Evolutionary conservation across 1,139 yeast species (phyloP).

Genomic region (Hansenula lynferdii): DNA sequence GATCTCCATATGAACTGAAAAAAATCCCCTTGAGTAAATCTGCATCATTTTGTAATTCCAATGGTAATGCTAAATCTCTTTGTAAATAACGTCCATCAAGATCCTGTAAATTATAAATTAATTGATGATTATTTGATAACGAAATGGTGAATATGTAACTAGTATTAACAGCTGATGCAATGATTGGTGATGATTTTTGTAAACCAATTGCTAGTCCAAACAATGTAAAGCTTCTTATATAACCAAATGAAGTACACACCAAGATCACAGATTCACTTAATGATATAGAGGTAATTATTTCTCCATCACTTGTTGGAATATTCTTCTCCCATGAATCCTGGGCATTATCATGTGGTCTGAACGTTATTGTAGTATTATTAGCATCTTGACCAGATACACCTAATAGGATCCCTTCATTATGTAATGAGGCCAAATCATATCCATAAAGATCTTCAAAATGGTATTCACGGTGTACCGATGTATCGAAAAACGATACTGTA

Average conservation of each 20-base stretch:
- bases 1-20: constrained; percentile 83
- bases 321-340: constrained; percentile 36
- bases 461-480: constrained; percentile 73
- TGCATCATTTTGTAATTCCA: constrained; percentile 20
- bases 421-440: constrained; percentile 74
- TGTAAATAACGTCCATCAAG: constrained; percentile 32
- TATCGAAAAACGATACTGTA: constrained; percentile 84
- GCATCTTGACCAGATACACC: constrained; percentile 39
- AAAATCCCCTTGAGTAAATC: constrained; percentile 57
- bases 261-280: constrained; percentile 43
- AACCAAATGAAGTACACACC: constrained; percentile 54
- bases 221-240: constrained; percentile 47
- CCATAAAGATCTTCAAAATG: constrained; percentile 75
- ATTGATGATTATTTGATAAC: constrained; percentile 30
- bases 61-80: constrained; percentile 31
- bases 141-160: constrained; percentile 41
- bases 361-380: constrained; percentile 30
- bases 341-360: constrained; percentile 35
- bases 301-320: constrained; percentile 35
- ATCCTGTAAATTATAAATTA: constrained; percentile 32
- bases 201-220: constrained; percentile 53
- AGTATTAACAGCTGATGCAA: constrained; percentile 47
- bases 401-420: constrained; percentile 59
- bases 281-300: constrained; percentile 46
- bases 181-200: constrained; percentile 48